Evolutionary conservation across 192 early-diverging fungal genomes (phyloP), one percentile per base, ranked within the genome.

Genomic region (Coemansia sp.): DNA sequence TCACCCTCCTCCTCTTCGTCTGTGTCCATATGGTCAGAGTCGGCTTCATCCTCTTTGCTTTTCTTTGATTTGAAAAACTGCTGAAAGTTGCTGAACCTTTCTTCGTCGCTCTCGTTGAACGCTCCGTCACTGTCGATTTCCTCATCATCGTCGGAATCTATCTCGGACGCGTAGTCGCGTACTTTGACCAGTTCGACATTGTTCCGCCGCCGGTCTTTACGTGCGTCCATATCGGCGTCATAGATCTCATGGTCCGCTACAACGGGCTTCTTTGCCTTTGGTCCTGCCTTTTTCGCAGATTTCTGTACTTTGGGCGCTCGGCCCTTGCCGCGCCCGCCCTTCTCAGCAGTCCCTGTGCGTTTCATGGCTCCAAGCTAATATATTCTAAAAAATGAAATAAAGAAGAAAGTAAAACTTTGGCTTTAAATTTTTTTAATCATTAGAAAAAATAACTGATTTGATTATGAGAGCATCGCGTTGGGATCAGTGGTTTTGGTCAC

Each of bases 121-220:
- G 94, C 94, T 26, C 89, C 92, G 64, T 98, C 94, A 43, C 93
- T 92, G 37, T 91, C 88, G 51, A 96, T 94, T 58, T 96, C 94
- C 66, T 98, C 94, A 65, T 98, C 94, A 68, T 98, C 93, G 58
- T 94, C 93, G 4, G 85, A 81, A 22, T 90, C 86, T 37, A 97
- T 92, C 22, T 85, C 90, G 6, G 86, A 83, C 56, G 92, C 84
- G 73, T 90, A 93, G 61, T 81, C 74, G 9, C 77, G 71, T 20
- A 80, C 77, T 14, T 53, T 69, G 1, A 80, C 66, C 0, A 59
- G 29, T 45, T 80, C 77, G 13, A 74, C 52, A 13, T 74, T 50
- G 20, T 65, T 54, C 10, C 65, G 77, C 47, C 54, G 60, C 22
- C 22, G 61, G 29, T 2, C 32, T 26, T 11, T 59, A 43, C 43